Conservation (phyloP, 352 stramenopile genomes). For the Plasmopara muralis region DNA sequence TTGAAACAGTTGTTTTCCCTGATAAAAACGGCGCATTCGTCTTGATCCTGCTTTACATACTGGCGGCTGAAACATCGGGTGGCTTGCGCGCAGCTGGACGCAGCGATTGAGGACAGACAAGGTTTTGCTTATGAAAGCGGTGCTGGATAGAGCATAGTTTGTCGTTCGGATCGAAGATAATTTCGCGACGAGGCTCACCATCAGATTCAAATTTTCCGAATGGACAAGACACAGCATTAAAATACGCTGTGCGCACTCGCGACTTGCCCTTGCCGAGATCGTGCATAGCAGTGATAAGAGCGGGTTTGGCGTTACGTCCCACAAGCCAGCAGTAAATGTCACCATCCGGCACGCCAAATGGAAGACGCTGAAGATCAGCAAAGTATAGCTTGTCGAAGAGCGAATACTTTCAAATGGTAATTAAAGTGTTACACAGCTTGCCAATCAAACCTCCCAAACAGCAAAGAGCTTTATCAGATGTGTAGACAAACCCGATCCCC, state of each 20-base stretch:
- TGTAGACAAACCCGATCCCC: background rate
- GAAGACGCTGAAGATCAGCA: conserved; percentile 1
- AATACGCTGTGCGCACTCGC: background rate
- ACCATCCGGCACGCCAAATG: background rate
- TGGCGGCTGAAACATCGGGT: background rate
- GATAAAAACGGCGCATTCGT: background rate
- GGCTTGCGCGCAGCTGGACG: background rate
- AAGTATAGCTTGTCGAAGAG: conserved; percentile 1
- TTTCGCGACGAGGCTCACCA: background rate
- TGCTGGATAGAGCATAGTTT: background rate
- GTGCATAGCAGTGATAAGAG: background rate
- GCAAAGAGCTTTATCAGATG: background rate
- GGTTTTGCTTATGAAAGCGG: background rate
- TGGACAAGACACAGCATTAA: background rate
- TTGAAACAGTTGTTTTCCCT: no score
- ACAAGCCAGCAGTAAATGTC: conserved; percentile 1
- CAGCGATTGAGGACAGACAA: background rate
- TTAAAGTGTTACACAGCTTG: background rate
- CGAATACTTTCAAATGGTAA: conserved; percentile 1
- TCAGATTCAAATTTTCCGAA: background rate
- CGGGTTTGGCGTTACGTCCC: background rate
- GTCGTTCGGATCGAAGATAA: background rate
- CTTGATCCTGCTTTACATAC: background rate
- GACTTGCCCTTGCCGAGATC: background rate
- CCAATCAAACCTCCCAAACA: background rate